Base-by-base conservation (phyloP, 1,284 basidiomycete genomes). In the Phenoliferia sp. region DNA sequence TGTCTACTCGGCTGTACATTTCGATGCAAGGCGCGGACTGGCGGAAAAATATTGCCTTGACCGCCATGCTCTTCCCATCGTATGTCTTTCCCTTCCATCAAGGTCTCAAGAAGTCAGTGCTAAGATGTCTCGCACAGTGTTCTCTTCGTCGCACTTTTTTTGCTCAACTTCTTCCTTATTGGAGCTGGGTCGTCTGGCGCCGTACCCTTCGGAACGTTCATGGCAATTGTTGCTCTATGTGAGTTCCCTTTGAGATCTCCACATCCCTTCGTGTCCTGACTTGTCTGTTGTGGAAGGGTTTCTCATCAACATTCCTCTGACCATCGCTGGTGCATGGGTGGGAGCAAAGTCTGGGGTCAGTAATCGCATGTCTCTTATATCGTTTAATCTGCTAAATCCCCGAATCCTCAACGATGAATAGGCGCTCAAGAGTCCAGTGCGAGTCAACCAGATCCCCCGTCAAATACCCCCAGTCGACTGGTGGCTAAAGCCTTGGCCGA, bases 181-280 rank as follows among this genome's bases (percentile, higher is more conserved):
- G 82, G 85, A 3, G 89, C 91, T 19, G 87, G 87, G 5, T 94
- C 94, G 0, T 95, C 94, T 3, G 95, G 94, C 26, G 95, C 95
- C 10, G 92, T 99, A 48, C 95, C 95, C 3, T 96, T 98, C 78
- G 92, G 92, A 85, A 95, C 95, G 0, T 89, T 98, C 83, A 81
- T 94, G 54, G 84, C 93, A 28, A 90, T 99, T 69, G 86, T 95
- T 26, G 78, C 92, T 12, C 81, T 99, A n/a, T 99, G 69, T 69
- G 28, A 26, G 62, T 61, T 17, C 62, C n/a, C 12, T n/a, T n/a
- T n/a, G n/a, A n/a, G 29, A 6, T 28, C 10, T 26, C 1, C 22
- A 5, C 16, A 32, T n/a, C 28, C 12, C 3, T 0, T 16, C 15
- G 28, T 19, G n/a, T 19, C 2, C 35, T n/a, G 29, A 50, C 36